Base-by-base conservation (phyloP, 1,284 basidiomycete species). In the Ustilago hordei region DNA sequence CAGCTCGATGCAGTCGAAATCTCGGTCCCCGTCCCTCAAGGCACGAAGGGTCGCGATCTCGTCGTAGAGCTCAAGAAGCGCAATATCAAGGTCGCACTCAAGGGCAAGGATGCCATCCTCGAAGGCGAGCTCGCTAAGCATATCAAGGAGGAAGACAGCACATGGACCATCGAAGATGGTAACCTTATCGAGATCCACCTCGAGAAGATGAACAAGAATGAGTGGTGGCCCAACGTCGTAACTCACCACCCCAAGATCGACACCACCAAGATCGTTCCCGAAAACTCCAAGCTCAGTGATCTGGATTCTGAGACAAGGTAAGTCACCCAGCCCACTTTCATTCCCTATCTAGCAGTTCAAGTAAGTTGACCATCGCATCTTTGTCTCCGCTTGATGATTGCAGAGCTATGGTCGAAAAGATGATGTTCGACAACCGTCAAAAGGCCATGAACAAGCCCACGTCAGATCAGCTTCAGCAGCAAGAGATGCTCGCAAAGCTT, bases 381-480 rank as follows among this genome's bases (percentile, higher is more conserved):
- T 11, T 35, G 6, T 28, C 31, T 2, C n/a, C 11, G 0, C 19
- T 53, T 57, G 17, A 34, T 50, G n/a, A 8, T 17, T 12, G 43
- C 55, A 93, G 96, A 80, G 94, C 93, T 0, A 94, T 99, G 93
- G 97, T 99, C 0, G 97, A 99, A 88, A 99, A 99, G 89, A 99
- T 99, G 97, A 99, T 99, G 96, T 98, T 95, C 81, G 97, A 99
- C 87, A 98, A 98, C 83, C 93, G 95, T 84, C 96, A 98, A 87
- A 97, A 95, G 90, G 94, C 95, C 92, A 91, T 97, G 90, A 95
- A 95, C 73, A 94, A 94, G 84, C 96, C 87, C 8, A 86, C 86
- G 0, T 86, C 86, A 2, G 87, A 87, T 56, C 76, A 84, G 64
- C 45, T 75, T 34, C 82, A 80, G 61, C 79, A 84, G 52, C 71